Base-by-base conservation (phyloP, 202 grass and related monocot species). In the Setaria italica region DNA sequence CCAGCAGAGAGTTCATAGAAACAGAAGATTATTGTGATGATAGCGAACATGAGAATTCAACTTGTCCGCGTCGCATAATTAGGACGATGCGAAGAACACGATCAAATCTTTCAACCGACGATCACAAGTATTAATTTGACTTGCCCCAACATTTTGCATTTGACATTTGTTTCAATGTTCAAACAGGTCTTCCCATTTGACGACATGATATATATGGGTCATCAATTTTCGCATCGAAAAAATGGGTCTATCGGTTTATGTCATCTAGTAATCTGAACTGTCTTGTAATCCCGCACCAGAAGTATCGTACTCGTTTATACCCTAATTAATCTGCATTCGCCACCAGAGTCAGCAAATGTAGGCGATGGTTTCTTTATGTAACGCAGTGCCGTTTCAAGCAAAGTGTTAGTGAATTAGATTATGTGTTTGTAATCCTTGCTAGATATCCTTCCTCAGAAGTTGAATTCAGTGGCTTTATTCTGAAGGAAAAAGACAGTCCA, bases 341-440 rank as follows among this genome's bases (percentile, higher is more conserved):
- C 32, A 35, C 32, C 32, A 6, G 19, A 46, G 47, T 51, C 70
- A 73, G 47, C 47, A 73, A 53, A 9, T 33, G 67, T 5, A 45
- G 67, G 10, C 41, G 0, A 25, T 25, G 67, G 16, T 73, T 32
- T 51, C 3, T 33, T 17, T 53, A 34, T 73, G 50, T 17, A 19
- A 51, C 9, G 30, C 71, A 74, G 30, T 55, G 30, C 20, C 32
- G 72, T 75, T 55, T 39, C 72, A 75, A 56, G 72, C 50, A 75
- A 75, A 37, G 4, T 55, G 32, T 30, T 7, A 15, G 43, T 8
- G 19, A 46, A 45, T 2, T 69, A 46, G 4, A 25, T 35, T 67
- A 67, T 9, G 12, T 19, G 15, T 72, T 46, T 46, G 11, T 47
- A 70, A 70, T 12, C 43, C 42, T 32, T 62, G 59, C 25, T 62